Base-by-base conservation (phyloP, 73 alveolate genomes). In the Uronychia binucleata region DNA sequence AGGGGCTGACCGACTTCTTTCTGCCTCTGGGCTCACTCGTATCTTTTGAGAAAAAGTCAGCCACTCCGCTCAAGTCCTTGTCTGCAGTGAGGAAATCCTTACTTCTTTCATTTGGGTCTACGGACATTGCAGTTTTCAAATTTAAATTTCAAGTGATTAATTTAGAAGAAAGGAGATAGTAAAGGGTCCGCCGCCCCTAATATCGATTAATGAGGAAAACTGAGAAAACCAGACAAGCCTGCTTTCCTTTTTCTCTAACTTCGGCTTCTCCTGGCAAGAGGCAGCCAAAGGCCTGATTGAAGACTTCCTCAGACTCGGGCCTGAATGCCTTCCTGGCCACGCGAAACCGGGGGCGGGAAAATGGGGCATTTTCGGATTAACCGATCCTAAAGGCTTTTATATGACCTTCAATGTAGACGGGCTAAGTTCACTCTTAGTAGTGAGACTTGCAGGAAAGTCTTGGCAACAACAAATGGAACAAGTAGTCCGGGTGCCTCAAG, bases 1-100 rank as follows among this genome's bases (percentile, higher is more conserved):
- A 0, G 91, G 57, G 32, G 75, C 74, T 0, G 83, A 31, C 1
- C 14, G 27, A 29, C 77, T 85, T 75, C 91, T 77, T 29, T 77
- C 13, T n/a, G n/a, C n/a, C 80, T 83, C 28, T 60, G 74, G 60
- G 5, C 78, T 81, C 33, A 8, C 33, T 67, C 30, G 31, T 27
- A 67, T 27, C 25, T 5, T 1, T 67, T 67, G 67, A 46, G 67
- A 46, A 46, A 19, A 46, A 46, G 67, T 46, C 67, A 46, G 5
- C 67, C 5, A 46, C 67, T 19, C 67, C 67, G 19, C 67, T 46
- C 19, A 46, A 46, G 19, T 46, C 67, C 19, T 46, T 46, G 19
- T 46, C 67, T 46, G 67, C 67, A 46, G n/a, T 46, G 67, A 19
- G 67, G n/a, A 46, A 46, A 46, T 11, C 5, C 67, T 46, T 11